Evolutionary conservation across 73 alveolate species (phyloP), one percentile per base, ranked within the genome.

Genomic region (Diophrys sp.): DNA sequence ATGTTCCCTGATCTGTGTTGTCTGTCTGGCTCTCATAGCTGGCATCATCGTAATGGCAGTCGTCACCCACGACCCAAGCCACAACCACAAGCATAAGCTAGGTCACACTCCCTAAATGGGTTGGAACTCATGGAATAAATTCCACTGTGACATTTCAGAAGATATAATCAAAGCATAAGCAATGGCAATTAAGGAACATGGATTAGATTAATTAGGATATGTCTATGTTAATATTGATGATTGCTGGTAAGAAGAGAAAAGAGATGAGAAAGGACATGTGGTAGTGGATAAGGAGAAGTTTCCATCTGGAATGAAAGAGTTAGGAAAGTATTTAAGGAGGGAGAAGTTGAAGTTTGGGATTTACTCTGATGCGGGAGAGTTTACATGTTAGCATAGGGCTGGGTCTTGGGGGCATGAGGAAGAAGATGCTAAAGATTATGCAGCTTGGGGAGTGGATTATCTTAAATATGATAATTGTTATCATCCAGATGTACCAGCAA

Each of bases 51-150:
- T 44, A 18, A 11, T 18, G 5, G 62, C 62, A 5, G 18, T 44
- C 62, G 18, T 44, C 18, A 11, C 18, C 62, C 62, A 11, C 18
- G 62, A 18, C 5, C 5, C 5, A 44, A 11, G n/a, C 5, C n/a
- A n/a, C n/a, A 44, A 44, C 62, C 62, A 44, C 62, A 89, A 92
- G 74, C 91, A 92, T 70, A 95, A 95, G 0, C 82, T 92, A 32
- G 97, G 95, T 11, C 28, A 23, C 29, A 81, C 89, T 18, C 98
- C 98, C 31, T 89, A 82, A 66, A 94, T 94, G 98, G 98, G 98
- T 2, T 94, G 96, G 94, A 91, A 92, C 80, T 83, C 96, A 62
- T 94, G 98, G 96, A 94, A 96, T 75, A 85, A 92, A 62, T 95
- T 85, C 70, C 94, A 75, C 53, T 96, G 99, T 74, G 87, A 92